Evolutionary conservation across 2,329 filamentous ascomycete genomes (phyloP).

Genomic region (Pezicula neosporulosa): DNA sequence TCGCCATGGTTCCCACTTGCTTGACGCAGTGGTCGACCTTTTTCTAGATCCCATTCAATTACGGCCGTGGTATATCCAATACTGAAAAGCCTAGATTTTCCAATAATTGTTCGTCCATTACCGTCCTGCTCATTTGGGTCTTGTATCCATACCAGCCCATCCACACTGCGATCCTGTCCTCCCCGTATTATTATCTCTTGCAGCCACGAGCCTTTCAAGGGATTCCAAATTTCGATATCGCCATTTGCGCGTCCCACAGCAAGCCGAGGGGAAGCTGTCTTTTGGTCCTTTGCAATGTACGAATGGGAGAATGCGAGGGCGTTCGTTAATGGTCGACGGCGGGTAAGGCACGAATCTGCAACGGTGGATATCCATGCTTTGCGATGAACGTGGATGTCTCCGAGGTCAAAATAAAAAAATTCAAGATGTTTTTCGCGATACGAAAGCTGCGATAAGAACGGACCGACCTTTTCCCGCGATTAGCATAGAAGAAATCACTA

Average conservation of each 20-base stretch:
- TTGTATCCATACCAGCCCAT: constrained; percentile 88
- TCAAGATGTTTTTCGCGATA: background rate
- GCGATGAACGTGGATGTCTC: constrained; percentile 3
- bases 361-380: constrained; percentile 87
- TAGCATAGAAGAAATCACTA: too few species aligned
- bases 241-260: constrained; percentile 92
- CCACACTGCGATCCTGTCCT: constrained; percentile 80
- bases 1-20: constrained; percentile 92
- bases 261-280: constrained; percentile 64
- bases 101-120: constrained; percentile 59
- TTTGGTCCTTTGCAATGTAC: constrained; percentile 44
- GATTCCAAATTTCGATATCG: constrained; percentile 98
- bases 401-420: constrained; percentile 4
- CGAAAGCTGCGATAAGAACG: too few species aligned
- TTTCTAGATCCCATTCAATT: constrained; percentile 91
- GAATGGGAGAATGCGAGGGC: constrained; percentile 90
- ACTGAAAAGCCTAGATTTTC: constrained; percentile 85
- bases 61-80: constrained; percentile 91
- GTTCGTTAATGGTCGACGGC: constrained; percentile 91
- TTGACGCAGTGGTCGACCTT: constrained; percentile 72
- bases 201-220: constrained; percentile 70
- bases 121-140: constrained; percentile 71
- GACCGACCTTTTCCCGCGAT: too few species aligned
- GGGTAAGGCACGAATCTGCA: constrained; percentile 94
- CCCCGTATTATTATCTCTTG: constrained; percentile 86